Base-by-base conservation (phyloP, 306 rosid species). In the Vicia sativa region DNA sequence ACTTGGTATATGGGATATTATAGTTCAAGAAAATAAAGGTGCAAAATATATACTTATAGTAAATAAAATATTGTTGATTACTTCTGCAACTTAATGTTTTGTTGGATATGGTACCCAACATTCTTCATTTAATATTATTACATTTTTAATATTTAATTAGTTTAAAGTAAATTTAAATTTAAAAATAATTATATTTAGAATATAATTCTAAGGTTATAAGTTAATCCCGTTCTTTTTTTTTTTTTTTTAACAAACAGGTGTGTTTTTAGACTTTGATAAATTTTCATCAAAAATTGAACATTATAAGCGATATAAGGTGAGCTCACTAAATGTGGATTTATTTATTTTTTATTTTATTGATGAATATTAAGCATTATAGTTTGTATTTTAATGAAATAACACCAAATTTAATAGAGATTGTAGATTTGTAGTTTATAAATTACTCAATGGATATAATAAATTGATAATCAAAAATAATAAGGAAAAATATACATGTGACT, bases 241-340 rank as follows among this genome's bases (percentile, higher is more conserved):
- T 48, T 48, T 8, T 13, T 44, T 8, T 44, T 44, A n/a, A 48
- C 25, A 48, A 48, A 10, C 25, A 15, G 54, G 2, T 2, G 0
- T 8, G 1, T 35, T 44, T 58, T 0, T 0, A 5, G 35, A 67
- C 12, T 0, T 0, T 11, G 52, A 67, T 2, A 58, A 48, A 11
- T 74, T 35, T 28, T 4, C 25, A 9, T 38, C 69, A 49, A 39
- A 16, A 61, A 56, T 81, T 7, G 70, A 77, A 15, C 77, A 76
- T 41, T 77, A 77, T 19, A 49, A 68, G 6, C 55, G 74, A 68
- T 73, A 73, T 70, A 77, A 77, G 74, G 54, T 48, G 23, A 48
- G 54, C 7, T 48, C 5, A 2, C 0, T 1, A 2, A 6, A 3
- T 15, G 3, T 15, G 3, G 0, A 15, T 48, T 48, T 48, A 4